Base-by-base conservation (phyloP, 164 flowering plant genomes). In the Euptelea pleiosperma region DNA sequence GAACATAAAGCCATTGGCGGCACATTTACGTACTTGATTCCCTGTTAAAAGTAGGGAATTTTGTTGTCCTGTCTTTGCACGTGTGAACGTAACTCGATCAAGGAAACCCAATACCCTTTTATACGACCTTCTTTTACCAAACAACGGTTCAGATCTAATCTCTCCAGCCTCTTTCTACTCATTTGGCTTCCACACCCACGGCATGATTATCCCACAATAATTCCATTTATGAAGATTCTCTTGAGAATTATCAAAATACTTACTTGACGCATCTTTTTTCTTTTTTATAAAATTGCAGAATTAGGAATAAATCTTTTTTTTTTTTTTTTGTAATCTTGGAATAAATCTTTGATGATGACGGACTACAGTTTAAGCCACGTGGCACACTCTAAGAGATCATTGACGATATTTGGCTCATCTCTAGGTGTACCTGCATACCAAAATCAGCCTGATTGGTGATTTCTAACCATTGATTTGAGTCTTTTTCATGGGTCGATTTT, bases 201-300 rank as follows among this genome's bases (percentile, higher is more conserved):
- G 73, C 64, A 71, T 68, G 79, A 75, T 68, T 70, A 64, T 24
- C 62, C 76, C 68, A 60, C 64, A 55, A 50, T 34, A 26, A 61
- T 55, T 53, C 40, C 53, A 25, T 18, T 55, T 64, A 58, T 70
- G 55, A 67, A 64, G 60, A 49, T 74, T 66, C 68, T 61, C 56
- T 70, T 45, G 9, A 49, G 60, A 65, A 55, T 66, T 47, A 63
- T 66, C 69, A 65, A 62, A n/a, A n/a, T n/a, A n/a, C n/a, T n/a
- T n/a, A n/a, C n/a, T n/a, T n/a, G n/a, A n/a, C n/a, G n/a, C n/a
- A n/a, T n/a, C n/a, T n/a, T n/a, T n/a, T n/a, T n/a, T n/a, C n/a
- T n/a, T n/a, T n/a, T n/a, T n/a, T n/a, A n/a, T n/a, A n/a, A n/a
- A n/a, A n/a, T n/a, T n/a, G n/a, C n/a, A n/a, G n/a, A n/a, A n/a